These are phyloP conservation scores for Coniochaeta pulveracea DNA, from an alignment of 2,329 filamentous ascomycete species.

Conservation along the genomic window DNA sequence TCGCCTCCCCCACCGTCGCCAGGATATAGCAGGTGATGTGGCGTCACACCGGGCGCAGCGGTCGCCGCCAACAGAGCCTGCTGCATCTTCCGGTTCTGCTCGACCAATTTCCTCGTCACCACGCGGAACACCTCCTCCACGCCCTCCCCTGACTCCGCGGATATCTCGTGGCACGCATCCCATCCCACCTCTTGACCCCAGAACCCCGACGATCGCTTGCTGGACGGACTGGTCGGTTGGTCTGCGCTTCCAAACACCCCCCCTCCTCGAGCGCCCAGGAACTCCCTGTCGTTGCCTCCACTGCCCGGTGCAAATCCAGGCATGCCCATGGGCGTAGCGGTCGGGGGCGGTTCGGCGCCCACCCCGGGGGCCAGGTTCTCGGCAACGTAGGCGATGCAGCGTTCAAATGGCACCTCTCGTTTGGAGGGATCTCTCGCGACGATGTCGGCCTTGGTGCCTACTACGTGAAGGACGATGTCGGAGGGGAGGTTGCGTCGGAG, in stretches of 20 bases:
- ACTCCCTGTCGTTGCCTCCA: slow-evolving; percentile 7
- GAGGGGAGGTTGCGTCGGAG: slow-evolving; percentile 66
- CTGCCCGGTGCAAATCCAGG: slow-evolving; percentile 9
- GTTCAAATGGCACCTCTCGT: slow-evolving; percentile 84
- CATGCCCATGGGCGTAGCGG: slow-evolving; percentile 25
- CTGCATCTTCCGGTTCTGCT: slow-evolving; percentile 53
- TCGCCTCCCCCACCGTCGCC: slow-evolving; percentile 6
- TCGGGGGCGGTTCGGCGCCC: slow-evolving; percentile 55
- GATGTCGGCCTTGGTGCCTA: slow-evolving; percentile 87
- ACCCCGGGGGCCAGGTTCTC: slow-evolving; percentile 73
- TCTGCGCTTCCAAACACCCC: slow-evolving; percentile 4
- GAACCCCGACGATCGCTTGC: slow-evolving; percentile 61
- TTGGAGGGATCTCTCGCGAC: slow-evolving; percentile 70
- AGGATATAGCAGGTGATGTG: slow-evolving; percentile 6
- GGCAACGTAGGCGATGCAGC: slow-evolving; percentile 90
- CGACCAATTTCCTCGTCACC: slow-evolving; percentile 50
- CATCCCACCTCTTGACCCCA: slow-evolving; percentile 92
- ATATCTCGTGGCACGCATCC: slow-evolving; percentile 97
- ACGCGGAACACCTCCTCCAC: slow-evolving; percentile 91
- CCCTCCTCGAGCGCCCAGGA: too few relatives aligned
- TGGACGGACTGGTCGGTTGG: slow-evolving; percentile 47
- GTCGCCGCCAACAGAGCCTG: slow-evolving; percentile 45
- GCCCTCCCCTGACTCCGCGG: slow-evolving; percentile 84
- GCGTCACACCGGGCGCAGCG: slow-evolving; percentile 36
- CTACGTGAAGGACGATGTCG: slow-evolving; percentile 83